Base-by-base conservation (phyloP, 768 basidiomycete genomes). In the Russula virescens region DNA sequence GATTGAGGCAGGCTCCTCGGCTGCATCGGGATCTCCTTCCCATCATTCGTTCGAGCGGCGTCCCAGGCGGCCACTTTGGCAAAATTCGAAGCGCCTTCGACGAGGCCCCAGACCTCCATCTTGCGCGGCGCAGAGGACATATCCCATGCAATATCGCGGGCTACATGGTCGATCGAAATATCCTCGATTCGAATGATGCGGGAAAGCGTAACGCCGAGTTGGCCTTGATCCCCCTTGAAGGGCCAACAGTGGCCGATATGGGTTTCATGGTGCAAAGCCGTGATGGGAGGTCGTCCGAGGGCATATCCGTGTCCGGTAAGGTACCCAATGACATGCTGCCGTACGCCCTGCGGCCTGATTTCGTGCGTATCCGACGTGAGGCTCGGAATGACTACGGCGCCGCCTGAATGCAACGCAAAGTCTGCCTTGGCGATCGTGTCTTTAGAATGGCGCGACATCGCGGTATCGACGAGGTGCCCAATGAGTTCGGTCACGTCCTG, bases 201-300 rank as follows among this genome's bases (percentile, higher is more conserved):
- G 2, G 86, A 85, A 31, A 99, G 83, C 40, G 79, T 78, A 34
- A 99, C 86, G 5, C 92, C 96, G 11, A 98, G 75, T 69, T 91
- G 90, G 4, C 95, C 96, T 52, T 81, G 72, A 19, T 78, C 69
- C 0, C 95, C 95, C 6, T 76, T 76, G 76, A 98, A 93, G 1
- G 96, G 91, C 94, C 96, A 99, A 74, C 96, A 99, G 60, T 87
- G 81, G 3, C 97, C 96, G 38, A 84, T 85, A 59, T 88, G 82
- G 28, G 79, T 77, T 64, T 97, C 92, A 62, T 91, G 87, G 69
- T 96, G 89, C n/a, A 99, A 78, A 3, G 91, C 92, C 0, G 83
- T 88, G 53, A 93, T 83, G 0, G 96, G 94, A 1, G 91, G 83
- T 18, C 86, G 83, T n/a, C 92, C 94, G 48, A 85, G 73, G 46